Percentiles rank a stretch among this genome's conserved stretches.
Conservation (phyloP, 2,329 filamentous ascomycete genomes). For the Raffaelea ambrosiae region DNA sequence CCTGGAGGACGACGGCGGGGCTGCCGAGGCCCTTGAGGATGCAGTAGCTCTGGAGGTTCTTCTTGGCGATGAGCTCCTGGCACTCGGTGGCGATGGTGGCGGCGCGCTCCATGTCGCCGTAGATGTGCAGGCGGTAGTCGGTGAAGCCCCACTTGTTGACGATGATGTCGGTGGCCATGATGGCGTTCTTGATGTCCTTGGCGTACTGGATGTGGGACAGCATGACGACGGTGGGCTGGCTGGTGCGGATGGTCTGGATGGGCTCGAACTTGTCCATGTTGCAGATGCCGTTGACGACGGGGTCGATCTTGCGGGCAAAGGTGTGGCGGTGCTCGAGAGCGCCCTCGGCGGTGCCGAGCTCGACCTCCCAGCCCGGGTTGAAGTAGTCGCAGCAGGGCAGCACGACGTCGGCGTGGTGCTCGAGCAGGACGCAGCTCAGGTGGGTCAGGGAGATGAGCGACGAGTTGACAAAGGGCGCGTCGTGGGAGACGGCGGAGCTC, state of each 20-base stretch:
- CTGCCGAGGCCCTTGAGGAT: conserved; percentile 48
- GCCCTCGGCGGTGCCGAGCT: conserved; percentile 45
- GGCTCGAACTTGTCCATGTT: conserved; percentile 56
- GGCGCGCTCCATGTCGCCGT: conserved; percentile 51
- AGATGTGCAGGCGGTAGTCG: conserved; percentile 54
- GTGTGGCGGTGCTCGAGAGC: conserved; percentile 40
- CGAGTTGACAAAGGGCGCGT: conserved; percentile 15
- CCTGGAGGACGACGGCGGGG: conserved; percentile 44
- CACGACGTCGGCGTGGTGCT: conserved; percentile 44
- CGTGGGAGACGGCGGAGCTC: conserved; percentile 11
- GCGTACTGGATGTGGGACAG: conserved; percentile 51
- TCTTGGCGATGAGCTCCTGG: conserved; percentile 47
- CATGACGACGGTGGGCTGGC: conserved; percentile 56
- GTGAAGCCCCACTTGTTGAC: conserved; percentile 58
- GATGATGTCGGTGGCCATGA: conserved; percentile 56
- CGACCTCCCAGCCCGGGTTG: conserved; percentile 50
- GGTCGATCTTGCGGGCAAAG: conserved; percentile 51
- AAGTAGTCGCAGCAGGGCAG: conserved; percentile 44
- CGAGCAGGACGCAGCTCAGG: conserved; percentile 10
- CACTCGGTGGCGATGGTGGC: conserved; percentile 45
- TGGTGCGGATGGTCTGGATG: conserved; percentile 48
- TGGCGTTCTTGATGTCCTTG: conserved; percentile 58
- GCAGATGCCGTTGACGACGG: conserved; percentile 56
- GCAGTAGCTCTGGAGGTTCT: conserved; percentile 39
- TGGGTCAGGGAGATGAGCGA: conserved; percentile 15